Conservation (phyloP, 345 rosid genomes). For the Ricinus communis region DNA sequence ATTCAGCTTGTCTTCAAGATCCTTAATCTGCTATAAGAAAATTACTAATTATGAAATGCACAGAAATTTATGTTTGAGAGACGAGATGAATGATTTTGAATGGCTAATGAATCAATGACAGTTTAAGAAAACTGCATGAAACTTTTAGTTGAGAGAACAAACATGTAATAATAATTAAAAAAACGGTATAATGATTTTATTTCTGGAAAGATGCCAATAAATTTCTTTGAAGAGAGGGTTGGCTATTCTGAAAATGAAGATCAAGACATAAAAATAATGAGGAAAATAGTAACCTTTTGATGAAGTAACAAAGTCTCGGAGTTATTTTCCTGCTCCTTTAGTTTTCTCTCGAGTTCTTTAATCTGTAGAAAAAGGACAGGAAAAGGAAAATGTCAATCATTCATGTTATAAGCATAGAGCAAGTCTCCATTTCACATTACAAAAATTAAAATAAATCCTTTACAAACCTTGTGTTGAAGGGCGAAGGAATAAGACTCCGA, state of each 20-base stretch:
- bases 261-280: background rate
- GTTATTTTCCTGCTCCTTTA: conserved; percentile 51
- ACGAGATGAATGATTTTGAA: too few relatives aligned
- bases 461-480: conserved; percentile 59
- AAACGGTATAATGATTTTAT: too few relatives aligned
- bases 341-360: conserved; percentile 61
- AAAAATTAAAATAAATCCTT: background rate
- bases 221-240: too few relatives aligned
- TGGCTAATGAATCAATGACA: too few relatives aligned
- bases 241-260: too few relatives aligned
- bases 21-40: conserved; percentile 60
- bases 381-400: background rate
- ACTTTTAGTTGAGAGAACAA: too few relatives aligned
- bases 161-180: too few relatives aligned
- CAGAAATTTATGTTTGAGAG: too few relatives aligned
- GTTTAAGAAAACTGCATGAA: too few relatives aligned
- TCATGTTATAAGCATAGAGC: background rate
- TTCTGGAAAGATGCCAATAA: too few relatives aligned
- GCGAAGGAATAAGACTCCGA: conserved; percentile 43
- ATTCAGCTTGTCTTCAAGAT: conserved; percentile 71
- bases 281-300: conserved; percentile 41
- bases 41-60: background rate
- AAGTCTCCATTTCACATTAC: background rate
- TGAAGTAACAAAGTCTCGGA: conserved; percentile 52
- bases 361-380: conserved; percentile 37